Conservation (phyloP, 2,329 filamentous ascomycete genomes). For the Akanthomyces uredinophilus region DNA sequence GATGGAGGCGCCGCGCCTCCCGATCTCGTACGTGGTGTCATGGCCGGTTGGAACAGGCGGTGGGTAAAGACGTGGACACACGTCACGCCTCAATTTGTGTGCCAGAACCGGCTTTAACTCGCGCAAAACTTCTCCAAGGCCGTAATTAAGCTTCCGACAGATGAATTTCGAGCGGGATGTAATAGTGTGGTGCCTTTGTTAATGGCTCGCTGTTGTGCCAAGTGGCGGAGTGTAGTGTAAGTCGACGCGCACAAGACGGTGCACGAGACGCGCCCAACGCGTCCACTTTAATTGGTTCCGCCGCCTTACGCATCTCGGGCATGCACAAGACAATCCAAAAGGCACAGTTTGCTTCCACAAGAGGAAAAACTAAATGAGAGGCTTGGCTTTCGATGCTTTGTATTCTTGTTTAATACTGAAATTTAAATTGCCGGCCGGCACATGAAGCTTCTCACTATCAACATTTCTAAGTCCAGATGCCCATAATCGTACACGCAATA, state of each 20-base stretch:
- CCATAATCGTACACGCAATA: conserved; percentile 13
- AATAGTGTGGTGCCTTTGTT: not conserved
- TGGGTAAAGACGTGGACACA: not conserved
- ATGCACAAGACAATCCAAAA: not conserved
- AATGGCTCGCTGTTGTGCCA: not conserved
- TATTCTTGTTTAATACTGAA: not conserved
- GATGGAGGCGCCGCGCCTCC: conserved; percentile 29
- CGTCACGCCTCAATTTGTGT: not conserved
- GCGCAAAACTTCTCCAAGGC: too few relatives aligned
- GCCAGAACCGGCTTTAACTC: not conserved
- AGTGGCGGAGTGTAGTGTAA: not conserved
- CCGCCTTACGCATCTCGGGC: not conserved
- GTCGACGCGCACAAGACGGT: conserved; percentile 3
- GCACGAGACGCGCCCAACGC: conserved; percentile 9
- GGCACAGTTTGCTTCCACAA: not conserved
- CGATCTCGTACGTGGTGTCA: conserved; percentile 36
- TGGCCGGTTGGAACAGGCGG: conserved; percentile 15
- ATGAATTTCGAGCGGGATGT: not conserved
- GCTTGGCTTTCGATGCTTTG: not conserved
- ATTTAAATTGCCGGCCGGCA: not conserved
- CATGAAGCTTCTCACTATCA: not conserved
- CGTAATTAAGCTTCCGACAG: not conserved
- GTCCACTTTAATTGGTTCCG: conserved; percentile 10
- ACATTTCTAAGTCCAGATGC: conserved; percentile 6
- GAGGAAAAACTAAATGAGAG: not conserved